phyloP scores from a whole-genome alignment of 371 early-diverging fungal genomes.

The Apophysomyces variabilis region DNA sequence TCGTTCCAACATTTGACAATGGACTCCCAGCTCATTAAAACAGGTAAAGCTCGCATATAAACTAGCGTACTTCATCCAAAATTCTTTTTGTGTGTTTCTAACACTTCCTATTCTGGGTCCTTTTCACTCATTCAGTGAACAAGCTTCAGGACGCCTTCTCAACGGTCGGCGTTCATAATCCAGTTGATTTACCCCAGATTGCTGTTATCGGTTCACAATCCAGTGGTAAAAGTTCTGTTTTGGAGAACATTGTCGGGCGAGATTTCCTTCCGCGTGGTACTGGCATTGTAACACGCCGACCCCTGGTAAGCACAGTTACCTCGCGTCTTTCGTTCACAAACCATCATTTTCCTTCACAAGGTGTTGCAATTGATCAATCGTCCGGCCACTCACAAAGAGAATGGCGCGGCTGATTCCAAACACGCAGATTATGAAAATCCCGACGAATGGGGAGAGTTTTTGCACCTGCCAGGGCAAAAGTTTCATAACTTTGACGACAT shows the following conservation, averaged over 20 bases:
- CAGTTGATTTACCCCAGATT: constrained; percentile 99
- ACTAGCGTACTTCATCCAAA: not conserved
- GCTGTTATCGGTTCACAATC: constrained; percentile 98
- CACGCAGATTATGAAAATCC: constrained; percentile 53
- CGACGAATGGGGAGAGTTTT: constrained; percentile 97
- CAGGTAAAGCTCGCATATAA: constrained; percentile 18
- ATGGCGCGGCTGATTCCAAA: constrained; percentile 14
- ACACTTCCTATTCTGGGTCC: not conserved
- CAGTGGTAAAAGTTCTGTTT: constrained; percentile 98
- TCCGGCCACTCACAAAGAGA: constrained; percentile 51
- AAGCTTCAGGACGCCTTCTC: constrained; percentile 97
- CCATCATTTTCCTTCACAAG: constrained; percentile 33
- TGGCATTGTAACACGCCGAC: constrained; percentile 95
- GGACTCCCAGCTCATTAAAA: constrained; percentile 35
- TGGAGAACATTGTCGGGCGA: constrained; percentile 98
- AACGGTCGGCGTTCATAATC: constrained; percentile 95
- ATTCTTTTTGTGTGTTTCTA: not conserved
- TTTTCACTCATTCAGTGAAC: constrained; percentile 61
- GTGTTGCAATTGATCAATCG: constrained; percentile 96
- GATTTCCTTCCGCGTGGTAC: constrained; percentile 98
- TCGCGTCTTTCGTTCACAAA: not conserved
- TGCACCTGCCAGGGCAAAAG: constrained; percentile 93
- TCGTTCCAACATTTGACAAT: constrained; percentile 7
- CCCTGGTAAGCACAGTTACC: constrained; percentile 67
- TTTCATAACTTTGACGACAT: constrained; percentile 94